These are phyloP conservation scores for Venturia asperata DNA, from an alignment of 2,329 filamentous ascomycete species.

Conservation along the genomic window DNA sequence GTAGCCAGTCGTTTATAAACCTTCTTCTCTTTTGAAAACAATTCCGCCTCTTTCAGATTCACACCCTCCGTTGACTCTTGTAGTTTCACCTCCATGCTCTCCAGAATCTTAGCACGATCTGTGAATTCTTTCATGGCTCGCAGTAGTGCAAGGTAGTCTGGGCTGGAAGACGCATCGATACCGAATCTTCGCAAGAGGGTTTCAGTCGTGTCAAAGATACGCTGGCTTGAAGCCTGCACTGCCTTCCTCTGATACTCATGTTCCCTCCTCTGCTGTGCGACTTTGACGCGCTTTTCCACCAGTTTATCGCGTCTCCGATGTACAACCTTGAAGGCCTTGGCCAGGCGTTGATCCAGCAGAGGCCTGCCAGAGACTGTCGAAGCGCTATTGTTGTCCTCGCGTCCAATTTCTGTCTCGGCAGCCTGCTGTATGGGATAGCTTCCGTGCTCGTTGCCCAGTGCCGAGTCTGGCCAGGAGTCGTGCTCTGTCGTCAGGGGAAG, in stretches of 20 bases:
- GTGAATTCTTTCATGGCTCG: not conserved
- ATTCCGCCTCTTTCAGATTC: not conserved
- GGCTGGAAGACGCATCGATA: not conserved
- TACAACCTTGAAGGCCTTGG: not conserved
- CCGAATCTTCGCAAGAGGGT: not conserved
- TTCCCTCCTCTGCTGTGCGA: not conserved
- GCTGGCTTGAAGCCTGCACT: not conserved
- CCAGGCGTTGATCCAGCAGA: not conserved
- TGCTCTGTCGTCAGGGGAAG: not conserved
- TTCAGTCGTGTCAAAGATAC: not conserved
- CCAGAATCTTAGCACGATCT: not conserved
- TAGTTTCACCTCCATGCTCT: not conserved
- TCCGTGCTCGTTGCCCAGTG: not conserved
- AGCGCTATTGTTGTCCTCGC: not conserved
- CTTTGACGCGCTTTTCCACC: not conserved
- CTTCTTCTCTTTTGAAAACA: not conserved
- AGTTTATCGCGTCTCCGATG: not conserved
- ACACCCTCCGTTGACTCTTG: not conserved
- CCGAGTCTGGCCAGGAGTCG: not conserved
- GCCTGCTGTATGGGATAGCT: not conserved
- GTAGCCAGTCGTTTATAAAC: not conserved
- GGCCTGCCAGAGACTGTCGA: not conserved
- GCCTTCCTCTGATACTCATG: conserved; percentile 5
- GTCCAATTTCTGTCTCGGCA: not conserved
- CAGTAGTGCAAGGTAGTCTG: not conserved